Percentiles rank a stretch among this genome's conserved stretches.
Conservation (phyloP, 768 basidiomycete genomes). For the Goffeauzyma gilvescens region DNA sequence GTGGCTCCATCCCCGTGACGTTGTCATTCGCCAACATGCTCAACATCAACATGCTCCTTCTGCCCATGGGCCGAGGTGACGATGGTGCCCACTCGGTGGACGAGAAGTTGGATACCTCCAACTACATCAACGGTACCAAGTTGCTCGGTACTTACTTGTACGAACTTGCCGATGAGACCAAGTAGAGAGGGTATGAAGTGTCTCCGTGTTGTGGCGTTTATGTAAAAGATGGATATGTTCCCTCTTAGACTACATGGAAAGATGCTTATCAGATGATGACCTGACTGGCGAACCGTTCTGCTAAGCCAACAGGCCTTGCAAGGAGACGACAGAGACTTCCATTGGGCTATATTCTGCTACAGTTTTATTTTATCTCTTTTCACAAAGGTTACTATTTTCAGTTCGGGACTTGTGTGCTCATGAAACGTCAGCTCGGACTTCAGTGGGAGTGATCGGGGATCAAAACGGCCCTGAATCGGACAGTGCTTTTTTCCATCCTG, state of each 20-base stretch:
- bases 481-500: constrained; percentile 9
- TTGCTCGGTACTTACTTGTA: constrained; percentile 63
- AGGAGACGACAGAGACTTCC: too few relatives aligned
- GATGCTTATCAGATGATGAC: too few relatives aligned
- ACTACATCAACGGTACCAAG: constrained; percentile 56
- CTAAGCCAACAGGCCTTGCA: too few relatives aligned
- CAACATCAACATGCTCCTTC: constrained; percentile 63
- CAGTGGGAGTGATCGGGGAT: constrained; percentile 5
- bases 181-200: not conserved
- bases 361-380: too few relatives aligned
- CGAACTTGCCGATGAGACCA: constrained; percentile 40
- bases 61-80: constrained; percentile 86
- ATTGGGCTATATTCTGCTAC: too few relatives aligned
- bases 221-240: too few relatives aligned
- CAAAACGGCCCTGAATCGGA: constrained; percentile 11
- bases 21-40: constrained; percentile 80
- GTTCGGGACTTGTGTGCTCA: too few relatives aligned
- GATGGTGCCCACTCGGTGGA: constrained; percentile 46
- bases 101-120: constrained; percentile 78
- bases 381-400: too few relatives aligned
- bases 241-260: too few relatives aligned
- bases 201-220: too few relatives aligned
- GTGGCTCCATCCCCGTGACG: constrained; percentile 72
- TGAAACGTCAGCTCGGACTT: too few relatives aligned
- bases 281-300: too few relatives aligned